Base-by-base conservation (phyloP, 1,284 basidiomycete genomes). In the Pascua guehoae region DNA sequence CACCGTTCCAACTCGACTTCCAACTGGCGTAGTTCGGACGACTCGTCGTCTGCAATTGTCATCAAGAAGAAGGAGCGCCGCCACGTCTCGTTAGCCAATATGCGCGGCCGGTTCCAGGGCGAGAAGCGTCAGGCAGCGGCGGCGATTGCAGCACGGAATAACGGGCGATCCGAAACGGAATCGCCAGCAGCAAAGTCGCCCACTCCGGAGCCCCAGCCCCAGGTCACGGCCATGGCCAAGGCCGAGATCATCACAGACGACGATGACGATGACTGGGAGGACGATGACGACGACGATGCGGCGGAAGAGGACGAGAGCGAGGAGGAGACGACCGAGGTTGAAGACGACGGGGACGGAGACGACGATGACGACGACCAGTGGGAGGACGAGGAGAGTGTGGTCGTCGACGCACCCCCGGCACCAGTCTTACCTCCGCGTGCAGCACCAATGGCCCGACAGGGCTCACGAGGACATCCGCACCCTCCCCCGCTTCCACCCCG, bases 331-430 rank as follows among this genome's bases (percentile, higher is more conserved):
- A 72, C 77, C 42, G 76, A 89, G 38, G 85, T 93, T 0, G 91
- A 96, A 60, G 73, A 79, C 47, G 86, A 89, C 40, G 93, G 98
- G 89, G 87, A 91, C 59, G 78, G 72, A 14, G 73, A 94, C 43
- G 93, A 97, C 63, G 81, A 79, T 36, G 69, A 68, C 41, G 75
- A 72, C 73, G 81, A 84, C 1, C 78, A 80, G 5, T 89, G 86
- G 73, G 95, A 98, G 72, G 88, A 97, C n/a, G 95, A 98, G 73
- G 96, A 96, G 74, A 87, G 87, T 70, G 95, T 97, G 75, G 36
- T 9, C n/a, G 15, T 10, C 24, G 12, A 38, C 8, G 44, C 51
- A 2, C 46, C 53, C 12, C 44, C 40, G 2, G 54, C 54, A 2
- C 54, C 54, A 1, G 32, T 7, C 24, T 3, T 42, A 18, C 47